Percentiles rank a stretch among this genome's conserved stretches.
phyloP scores from a whole-genome alignment of 768 basidiomycete genomes.

The Glaciozyma martinii region DNA sequence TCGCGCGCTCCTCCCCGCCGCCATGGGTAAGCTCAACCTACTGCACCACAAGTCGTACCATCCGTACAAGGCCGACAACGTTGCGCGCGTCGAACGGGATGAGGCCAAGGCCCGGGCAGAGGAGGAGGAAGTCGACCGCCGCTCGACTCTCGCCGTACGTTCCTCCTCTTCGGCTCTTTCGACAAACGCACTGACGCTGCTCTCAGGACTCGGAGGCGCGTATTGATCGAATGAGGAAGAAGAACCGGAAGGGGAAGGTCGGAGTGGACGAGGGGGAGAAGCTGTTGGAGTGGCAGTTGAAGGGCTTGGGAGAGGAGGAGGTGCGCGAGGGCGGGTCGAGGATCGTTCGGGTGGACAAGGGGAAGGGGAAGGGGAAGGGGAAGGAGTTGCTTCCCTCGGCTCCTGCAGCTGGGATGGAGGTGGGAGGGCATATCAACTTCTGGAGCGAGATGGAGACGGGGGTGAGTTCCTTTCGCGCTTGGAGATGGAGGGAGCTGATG shows the following conservation, averaged over 20 bases:
- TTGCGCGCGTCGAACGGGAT: conserved; percentile 26
- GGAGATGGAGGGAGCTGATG: neutral
- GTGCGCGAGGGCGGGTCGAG: neutral
- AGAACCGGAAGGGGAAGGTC: neutral
- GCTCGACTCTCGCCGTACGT: conserved; percentile 6
- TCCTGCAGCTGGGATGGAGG: neutral
- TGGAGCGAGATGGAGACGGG: conserved; percentile 26
- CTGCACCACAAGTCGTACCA: too few species aligned
- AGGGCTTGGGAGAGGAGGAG: neutral
- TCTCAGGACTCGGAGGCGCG: conserved; percentile 21
- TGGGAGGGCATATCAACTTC: conserved; percentile 26
- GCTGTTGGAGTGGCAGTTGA: conserved; percentile 14
- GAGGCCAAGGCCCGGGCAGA: conserved; percentile 11
- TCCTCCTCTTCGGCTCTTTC: neutral
- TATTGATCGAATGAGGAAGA: conserved; percentile 19
- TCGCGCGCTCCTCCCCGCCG: too few species aligned
- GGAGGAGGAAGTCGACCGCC: conserved; percentile 2
- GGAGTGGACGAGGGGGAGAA: conserved; percentile 6
- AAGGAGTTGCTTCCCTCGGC: neutral
- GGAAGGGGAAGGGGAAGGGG: neutral
- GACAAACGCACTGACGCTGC: neutral
- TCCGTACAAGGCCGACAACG: conserved; percentile 3
- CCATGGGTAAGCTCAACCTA: too few species aligned
- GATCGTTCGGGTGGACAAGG: conserved; percentile 1
- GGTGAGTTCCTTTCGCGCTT: neutral